Evolutionary conservation across 495 filamentous ascomycete genomes (phyloP), one percentile per base, ranked within the genome.

Genomic region (Amorphotheca resinae): DNA sequence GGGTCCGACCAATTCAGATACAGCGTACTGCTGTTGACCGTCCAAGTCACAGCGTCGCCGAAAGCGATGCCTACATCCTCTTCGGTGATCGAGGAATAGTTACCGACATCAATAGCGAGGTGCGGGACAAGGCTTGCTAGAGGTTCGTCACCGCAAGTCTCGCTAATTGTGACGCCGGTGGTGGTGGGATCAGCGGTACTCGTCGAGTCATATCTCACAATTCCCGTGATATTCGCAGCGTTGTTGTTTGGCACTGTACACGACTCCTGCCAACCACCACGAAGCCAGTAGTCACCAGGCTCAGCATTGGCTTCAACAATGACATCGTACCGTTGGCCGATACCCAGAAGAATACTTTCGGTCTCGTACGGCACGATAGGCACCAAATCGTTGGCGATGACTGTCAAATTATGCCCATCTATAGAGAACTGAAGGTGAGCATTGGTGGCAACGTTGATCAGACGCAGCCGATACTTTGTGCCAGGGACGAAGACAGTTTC

Each of bases 241-340:
- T 55, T 67, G 15, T 52, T 52, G 17, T 52, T 53, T 21, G 69
- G 70, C 6, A 57, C 49, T 20, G 66, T 58, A 45, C 63, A 63
- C 33, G 72, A 75, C 11, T 58, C 52, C 1, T 49, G 44, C 44
- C 44, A 51, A 2, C 42, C 48, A 28, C 35, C 48, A 12, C 52
- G 52, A 8, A 55, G 22, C 82, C 82, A 87, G 62, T 79, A 85
- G 51, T 74, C 69, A 12, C 58, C 64, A 9, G 50, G 37, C 9
- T 58, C 28, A 45, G 74, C 57, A 42, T 70, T 65, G 12, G 79
- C 80, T 33, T 72, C 70, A 34, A 86, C 70, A 44, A 82, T 73
- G 9, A 86, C 64, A 49, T 84, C 73, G 58, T 80, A 80, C 23
- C 82, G 70, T 60, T 86, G 79, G 11, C 74, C 80, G 54, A 84